These are phyloP conservation scores for Phytophthora podocarpi DNA, from an alignment of 352 stramenopile genomes.

Conservation along the genomic window DNA sequence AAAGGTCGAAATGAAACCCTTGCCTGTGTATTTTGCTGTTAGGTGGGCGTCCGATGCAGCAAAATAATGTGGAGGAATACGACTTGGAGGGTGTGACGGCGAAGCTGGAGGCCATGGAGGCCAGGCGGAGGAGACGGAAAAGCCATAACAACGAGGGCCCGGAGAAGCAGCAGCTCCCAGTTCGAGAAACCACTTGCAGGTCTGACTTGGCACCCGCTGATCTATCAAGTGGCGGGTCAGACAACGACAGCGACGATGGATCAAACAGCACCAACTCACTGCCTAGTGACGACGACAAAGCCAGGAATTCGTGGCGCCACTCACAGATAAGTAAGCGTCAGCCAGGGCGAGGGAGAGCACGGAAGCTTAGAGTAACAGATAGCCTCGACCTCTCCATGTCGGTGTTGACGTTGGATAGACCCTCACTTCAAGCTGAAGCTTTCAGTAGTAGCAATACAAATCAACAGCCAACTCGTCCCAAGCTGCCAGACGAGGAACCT, in stretches of 20 bases:
- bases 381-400: conserved; percentile 76
- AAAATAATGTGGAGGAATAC: conserved; percentile 35
- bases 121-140: conserved; percentile 28
- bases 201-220: conserved; percentile 48
- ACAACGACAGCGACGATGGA: conserved; percentile 18
- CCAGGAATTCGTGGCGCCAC: too few relatives aligned
- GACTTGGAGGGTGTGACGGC: conserved; percentile 52
- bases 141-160: background rate
- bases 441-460: background rate
- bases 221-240: conserved; percentile 32
- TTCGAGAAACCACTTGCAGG: conserved; percentile 5
- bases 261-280: conserved; percentile 25
- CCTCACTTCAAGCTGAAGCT: background rate
- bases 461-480: background rate
- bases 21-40: too few relatives aligned
- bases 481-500: background rate
- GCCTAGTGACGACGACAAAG: conserved; percentile 21
- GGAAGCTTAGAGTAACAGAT: conserved; percentile 37
- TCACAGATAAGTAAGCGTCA: background rate
- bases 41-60: too few relatives aligned
- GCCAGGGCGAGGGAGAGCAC: background rate
- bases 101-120: conserved; percentile 36
- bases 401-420: conserved; percentile 32
- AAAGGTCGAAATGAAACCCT: conserved; percentile 12
- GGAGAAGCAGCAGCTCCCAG: background rate